These are phyloP conservation scores for Senecio squalidus DNA, from an alignment of 140 eudicot genomes.

Conservation along the genomic window DNA sequence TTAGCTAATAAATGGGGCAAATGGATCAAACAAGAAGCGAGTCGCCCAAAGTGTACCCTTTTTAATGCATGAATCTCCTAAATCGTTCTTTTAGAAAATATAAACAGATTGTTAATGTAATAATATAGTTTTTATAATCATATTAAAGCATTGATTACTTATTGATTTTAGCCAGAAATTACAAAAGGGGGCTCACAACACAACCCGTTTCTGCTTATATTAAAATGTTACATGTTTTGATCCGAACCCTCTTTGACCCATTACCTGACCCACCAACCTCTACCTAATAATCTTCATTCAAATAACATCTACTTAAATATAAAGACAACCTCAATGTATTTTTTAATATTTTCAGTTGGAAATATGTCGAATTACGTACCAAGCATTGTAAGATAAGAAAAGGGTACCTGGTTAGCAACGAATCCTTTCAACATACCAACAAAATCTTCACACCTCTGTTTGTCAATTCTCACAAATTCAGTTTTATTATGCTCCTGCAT, in stretches of 20 bases:
- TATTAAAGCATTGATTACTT: no score
- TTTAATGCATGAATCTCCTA: background rate
- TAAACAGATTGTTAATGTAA: background rate
- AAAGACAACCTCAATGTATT: background rate
- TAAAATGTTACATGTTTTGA: background rate
- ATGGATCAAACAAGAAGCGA: no score
- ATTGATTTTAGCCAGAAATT: no score
- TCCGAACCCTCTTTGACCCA: no score
- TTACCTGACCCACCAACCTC: background rate
- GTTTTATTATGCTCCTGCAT: constrained; percentile 78
- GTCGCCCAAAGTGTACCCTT: no score
- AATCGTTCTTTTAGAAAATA: background rate
- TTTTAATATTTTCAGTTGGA: background rate
- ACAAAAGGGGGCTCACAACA: no score
- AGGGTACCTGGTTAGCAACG: constrained; percentile 70
- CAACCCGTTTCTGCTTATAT: no score
- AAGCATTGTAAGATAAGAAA: constrained; percentile 7
- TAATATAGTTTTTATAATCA: background rate
- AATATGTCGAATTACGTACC: background rate
- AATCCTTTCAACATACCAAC: constrained; percentile 84
- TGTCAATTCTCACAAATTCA: constrained; percentile 68
- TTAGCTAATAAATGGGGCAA: no score
- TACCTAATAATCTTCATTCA: constrained; percentile 4
- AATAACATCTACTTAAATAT: background rate
- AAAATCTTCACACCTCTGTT: constrained; percentile 72